A percentile compares a stretch with the other conserved stretches of the same genome.
These are phyloP conservation scores for Lotus japonicus DNA, from an alignment of 306 rosid species.

Conservation along the genomic window DNA sequence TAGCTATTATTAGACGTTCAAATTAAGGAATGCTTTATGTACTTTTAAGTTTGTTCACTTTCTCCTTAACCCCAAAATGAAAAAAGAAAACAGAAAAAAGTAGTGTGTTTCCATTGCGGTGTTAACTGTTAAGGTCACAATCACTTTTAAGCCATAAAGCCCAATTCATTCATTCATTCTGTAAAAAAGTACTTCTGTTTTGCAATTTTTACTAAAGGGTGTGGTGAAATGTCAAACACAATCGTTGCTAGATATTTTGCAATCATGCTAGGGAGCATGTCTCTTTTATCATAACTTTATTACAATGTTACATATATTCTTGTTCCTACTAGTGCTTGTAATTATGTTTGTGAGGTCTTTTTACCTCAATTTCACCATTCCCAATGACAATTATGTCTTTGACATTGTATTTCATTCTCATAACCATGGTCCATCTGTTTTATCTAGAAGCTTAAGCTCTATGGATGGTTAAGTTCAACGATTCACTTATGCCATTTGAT, in stretches of 20 bases:
- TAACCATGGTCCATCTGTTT: conserved; percentile 20
- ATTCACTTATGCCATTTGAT: conserved; percentile 18
- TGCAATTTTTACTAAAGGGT: background rate
- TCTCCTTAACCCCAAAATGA: conserved; percentile 24
- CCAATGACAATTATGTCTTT: conserved; percentile 7
- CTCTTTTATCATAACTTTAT: conserved; percentile 14
- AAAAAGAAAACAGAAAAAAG: background rate
- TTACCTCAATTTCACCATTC: conserved; percentile 31
- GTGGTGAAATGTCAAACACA: conserved; percentile 30
- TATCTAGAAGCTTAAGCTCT: conserved; percentile 27
- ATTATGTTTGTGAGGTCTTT: conserved; percentile 16
- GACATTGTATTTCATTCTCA: background rate
- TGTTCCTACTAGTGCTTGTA: conserved; percentile 20
- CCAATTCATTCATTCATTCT: conserved; percentile 24
- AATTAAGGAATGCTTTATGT: conserved; percentile 45
- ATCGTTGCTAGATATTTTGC: conserved; percentile 24
- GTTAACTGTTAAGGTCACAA: conserved; percentile 20
- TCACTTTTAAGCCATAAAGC: conserved; percentile 21
- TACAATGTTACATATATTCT: background rate
- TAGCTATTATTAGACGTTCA: conserved; percentile 47
- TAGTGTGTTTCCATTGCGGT: conserved; percentile 28
- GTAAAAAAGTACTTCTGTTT: conserved; percentile 8
- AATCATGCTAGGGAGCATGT: conserved; percentile 23
- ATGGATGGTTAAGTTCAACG: conserved; percentile 24
- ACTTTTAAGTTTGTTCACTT: conserved; percentile 30